Evolutionary conservation across 2,329 filamentous ascomycete species (phyloP).

Genomic region (Aureobasidium melanogenum): DNA sequence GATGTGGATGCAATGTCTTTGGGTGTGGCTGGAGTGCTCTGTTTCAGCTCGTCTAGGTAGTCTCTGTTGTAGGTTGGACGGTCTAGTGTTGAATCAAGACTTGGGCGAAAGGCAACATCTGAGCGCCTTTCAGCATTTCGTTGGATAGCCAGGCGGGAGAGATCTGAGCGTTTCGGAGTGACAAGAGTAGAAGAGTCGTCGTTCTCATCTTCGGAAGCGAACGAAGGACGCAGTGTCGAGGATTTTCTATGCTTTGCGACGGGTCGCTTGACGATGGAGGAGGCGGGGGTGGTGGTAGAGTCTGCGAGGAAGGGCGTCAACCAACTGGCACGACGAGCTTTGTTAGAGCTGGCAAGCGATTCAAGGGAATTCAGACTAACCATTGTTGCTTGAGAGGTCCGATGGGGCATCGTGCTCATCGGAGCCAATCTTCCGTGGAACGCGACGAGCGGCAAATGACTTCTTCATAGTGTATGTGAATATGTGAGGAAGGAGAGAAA

Average conservation of each 20-base stretch:
- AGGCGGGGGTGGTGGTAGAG: constrained; percentile 37
- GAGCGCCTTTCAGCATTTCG: constrained; percentile 53
- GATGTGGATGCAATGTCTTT: constrained; percentile 43
- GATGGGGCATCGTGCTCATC: constrained; percentile 52
- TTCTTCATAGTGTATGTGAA: constrained; percentile 46
- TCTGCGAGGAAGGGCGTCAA: constrained; percentile 14
- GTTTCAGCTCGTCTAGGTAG: constrained; percentile 75
- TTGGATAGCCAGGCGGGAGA: constrained; percentile 57
- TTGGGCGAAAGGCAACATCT: constrained; percentile 39
- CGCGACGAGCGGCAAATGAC: constrained; percentile 48
- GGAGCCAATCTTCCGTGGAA: constrained; percentile 68
- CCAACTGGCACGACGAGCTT: constrained; percentile 16
- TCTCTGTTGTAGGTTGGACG: constrained; percentile 78
- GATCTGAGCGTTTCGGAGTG: constrained; percentile 53
- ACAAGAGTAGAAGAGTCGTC: constrained; percentile 42
- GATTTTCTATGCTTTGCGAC: constrained; percentile 56
- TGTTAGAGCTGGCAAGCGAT: constrained; percentile 21
- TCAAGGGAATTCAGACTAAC: constrained; percentile 28
- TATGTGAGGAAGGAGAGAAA: neutral
- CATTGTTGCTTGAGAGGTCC: constrained; percentile 26
- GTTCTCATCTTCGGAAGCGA: constrained; percentile 52
- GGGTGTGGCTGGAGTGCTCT: constrained; percentile 76
- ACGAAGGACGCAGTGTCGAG: constrained; percentile 66
- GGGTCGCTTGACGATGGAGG: constrained; percentile 44
- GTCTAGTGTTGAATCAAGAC: constrained; percentile 50